Base-by-base conservation (phyloP, 1,284 basidiomycete genomes). In the Fomes fomentarius region DNA sequence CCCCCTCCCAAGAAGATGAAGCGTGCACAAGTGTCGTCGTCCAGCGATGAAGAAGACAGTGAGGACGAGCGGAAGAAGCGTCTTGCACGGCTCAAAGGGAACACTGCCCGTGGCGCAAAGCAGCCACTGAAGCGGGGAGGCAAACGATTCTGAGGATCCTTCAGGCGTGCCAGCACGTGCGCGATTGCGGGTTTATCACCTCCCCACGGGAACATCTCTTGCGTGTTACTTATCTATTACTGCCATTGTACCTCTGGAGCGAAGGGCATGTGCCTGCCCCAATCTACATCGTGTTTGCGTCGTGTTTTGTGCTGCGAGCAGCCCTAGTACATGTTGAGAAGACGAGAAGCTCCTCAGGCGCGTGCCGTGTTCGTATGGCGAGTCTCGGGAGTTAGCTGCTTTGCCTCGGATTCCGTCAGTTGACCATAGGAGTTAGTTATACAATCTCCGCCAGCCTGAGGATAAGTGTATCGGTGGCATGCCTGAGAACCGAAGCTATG, bases 51-150 rank as follows among this genome's bases (percentile, higher is more conserved):
- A 31, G 47, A 54, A n/a, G 83, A 84, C 61, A 85, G 81, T 62
- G 83, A 83, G 58, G 76, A 71, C 22, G 82, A 77, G 38, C 73
- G 74, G 31, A 79, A 71, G 65, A 70, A 68, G 55, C 66, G 69
- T 28, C 62, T 75, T 26, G 70, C 75, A 48, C 71, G 71, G 56
- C 67, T 74, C 48, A 80, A 64, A 51, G 54, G 56, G n/a, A 51
- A 25, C 15, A 47, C 54, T 65, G 57, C 76, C 55, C 75, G 83
- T 51, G 84, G 84, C 22, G 76, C 84, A 42, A 80, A 83, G 61
- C 89, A 91, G 61, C 89, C 88, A 7, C 74, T 91, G 54, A 89
- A 85, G 70, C 80, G 89, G 61, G 85, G 85, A 34, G 85, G 82
- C 22, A 87, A 81, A 67, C 78, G 84, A 56, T 91, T 91, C 73